Conservation (phyloP, 805 yeast genomes). For the Cyberlindnera samutprakarnensis region DNA sequence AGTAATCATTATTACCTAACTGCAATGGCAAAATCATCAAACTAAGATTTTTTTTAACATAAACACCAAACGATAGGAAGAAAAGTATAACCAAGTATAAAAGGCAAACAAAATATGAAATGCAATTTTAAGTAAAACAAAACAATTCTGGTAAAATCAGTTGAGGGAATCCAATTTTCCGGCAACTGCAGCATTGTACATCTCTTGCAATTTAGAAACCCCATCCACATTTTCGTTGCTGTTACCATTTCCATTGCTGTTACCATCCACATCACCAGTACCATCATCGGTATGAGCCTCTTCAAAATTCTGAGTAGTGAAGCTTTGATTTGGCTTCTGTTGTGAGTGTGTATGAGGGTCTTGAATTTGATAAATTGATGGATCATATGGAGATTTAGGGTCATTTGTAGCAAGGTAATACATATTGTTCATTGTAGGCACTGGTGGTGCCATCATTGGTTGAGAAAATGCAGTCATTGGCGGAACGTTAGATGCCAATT, state of each 20-base stretch:
- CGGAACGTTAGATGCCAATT: not conserved
- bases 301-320: no score
- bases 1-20: no score
- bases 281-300: not conserved
- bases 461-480: not conserved
- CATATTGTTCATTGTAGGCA: not conserved
- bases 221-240: slow-evolving; percentile 3
- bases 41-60: no score
- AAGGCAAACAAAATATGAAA: not conserved
- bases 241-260: not conserved
- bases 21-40: no score
- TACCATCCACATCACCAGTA: not conserved
- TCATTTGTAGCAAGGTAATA: no score
- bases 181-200: slow-evolving; percentile 22
- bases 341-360: not conserved
- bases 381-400: not conserved
- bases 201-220: slow-evolving; percentile 17
- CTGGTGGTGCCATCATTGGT: not conserved
- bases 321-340: not conserved
- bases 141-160: slow-evolving; percentile 1
- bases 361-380: not conserved
- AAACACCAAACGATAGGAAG: no score
- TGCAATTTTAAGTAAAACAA: not conserved
- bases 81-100: not conserved
- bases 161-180: slow-evolving; percentile 20